Evolutionary conservation across 768 basidiomycete genomes (phyloP), one percentile per base, ranked within the genome.

Genomic region (Tephrocybe sp.): DNA sequence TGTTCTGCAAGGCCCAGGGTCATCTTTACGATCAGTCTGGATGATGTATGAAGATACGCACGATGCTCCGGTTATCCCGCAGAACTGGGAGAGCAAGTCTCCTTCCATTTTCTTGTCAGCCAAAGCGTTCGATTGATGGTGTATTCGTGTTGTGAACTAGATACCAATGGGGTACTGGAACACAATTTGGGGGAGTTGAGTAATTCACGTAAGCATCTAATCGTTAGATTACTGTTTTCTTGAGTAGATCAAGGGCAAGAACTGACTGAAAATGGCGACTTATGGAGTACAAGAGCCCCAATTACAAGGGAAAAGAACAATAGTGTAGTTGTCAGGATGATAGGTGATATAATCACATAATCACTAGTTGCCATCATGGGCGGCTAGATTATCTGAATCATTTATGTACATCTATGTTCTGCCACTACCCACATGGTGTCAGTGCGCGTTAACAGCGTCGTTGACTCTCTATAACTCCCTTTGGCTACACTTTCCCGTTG

Each of bases 41-140:
- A 47, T 51, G 13, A 12, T 31, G 17, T 26, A 26, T 41, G 39
- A 53, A 38, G 44, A 7, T 41, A 79, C 86, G 68, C 72, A 88
- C 87, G 84, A 76, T 49, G 84, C 74, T 50, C 85, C 82, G n/a
- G 87, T 89, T 22, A 88, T 75, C 16, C 66, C 64, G 56, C 79
- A 80, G 65, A 89, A 88, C 56, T 85, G 82, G 0, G 69, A 69
- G 48, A 83, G 68, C n/a, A n/a, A n/a, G 41, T 71, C 70, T 46
- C 72, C 72, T 53, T 85, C 83, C 54, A 70, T 69, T 52, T 72
- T 74, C 63, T 68, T 74, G 59, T 75, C 74, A 32, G 63, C 60
- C 71, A 73, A 72, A 22, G 49, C 8, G 26, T 41, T 31, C 13
- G 46, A 45, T 11, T 16, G 36, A 16, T 48, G 23, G 10, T 35